A percentile compares a stretch with the other conserved stretches of the same genome.
Evolutionary conservation across 2,329 filamentous ascomycete genomes (phyloP).

Genomic region (Penicillium hordei): DNA sequence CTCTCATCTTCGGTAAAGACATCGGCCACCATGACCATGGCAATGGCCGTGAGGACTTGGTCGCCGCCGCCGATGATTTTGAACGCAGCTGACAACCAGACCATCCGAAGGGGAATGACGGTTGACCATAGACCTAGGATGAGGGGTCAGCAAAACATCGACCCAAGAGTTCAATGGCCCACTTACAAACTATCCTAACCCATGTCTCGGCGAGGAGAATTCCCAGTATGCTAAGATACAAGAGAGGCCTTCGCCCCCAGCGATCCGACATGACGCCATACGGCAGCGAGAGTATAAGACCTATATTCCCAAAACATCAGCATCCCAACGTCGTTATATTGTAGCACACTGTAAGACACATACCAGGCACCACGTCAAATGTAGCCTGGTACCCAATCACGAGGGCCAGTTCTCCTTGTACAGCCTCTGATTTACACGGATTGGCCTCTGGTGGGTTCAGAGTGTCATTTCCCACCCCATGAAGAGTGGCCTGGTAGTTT

Average conservation of each 20-base stretch:
- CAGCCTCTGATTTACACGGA: conserved; percentile 32
- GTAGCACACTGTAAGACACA: neutral
- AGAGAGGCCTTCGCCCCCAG: conserved; percentile 29
- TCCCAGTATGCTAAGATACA: conserved; percentile 25
- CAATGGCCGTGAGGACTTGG: conserved; percentile 20
- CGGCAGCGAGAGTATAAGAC: conserved; percentile 30
- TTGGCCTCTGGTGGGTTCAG: neutral
- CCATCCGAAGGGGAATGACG: conserved; percentile 27
- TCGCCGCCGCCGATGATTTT: conserved; percentile 31
- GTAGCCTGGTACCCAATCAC: conserved; percentile 32
- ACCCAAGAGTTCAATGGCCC: neutral
- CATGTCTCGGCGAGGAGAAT: conserved; percentile 26
- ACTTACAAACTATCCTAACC: conserved; percentile 31
- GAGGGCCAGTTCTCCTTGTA: conserved; percentile 34
- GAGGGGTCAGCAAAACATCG: neutral
- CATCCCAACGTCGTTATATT: neutral
- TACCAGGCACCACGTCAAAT: conserved; percentile 26
- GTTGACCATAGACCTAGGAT: conserved; percentile 19
- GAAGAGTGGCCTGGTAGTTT: conserved; percentile 19
- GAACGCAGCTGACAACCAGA: conserved; percentile 28
- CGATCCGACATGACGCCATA: conserved; percentile 33
- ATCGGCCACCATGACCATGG: conserved; percentile 30
- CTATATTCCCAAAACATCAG: conserved; percentile 9
- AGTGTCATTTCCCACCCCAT: neutral
- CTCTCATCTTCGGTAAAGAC: conserved; percentile 31